Evolutionary conservation across 495 filamentous ascomycete genomes (phyloP).

Genomic region (Neurospora discreta): DNA sequence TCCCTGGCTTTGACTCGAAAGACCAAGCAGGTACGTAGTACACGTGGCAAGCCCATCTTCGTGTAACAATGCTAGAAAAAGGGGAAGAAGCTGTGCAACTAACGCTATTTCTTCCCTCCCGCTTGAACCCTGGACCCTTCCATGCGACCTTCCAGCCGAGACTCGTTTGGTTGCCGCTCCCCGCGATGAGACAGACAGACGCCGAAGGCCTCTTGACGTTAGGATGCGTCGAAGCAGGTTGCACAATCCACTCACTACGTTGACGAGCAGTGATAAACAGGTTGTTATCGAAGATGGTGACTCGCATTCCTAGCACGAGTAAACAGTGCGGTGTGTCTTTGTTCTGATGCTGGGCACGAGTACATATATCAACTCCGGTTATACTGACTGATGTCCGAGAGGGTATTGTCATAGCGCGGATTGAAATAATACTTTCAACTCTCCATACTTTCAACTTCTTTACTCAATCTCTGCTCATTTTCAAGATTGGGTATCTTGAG

Average conservation of each 20-base stretch:
- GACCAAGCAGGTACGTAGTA: background rate
- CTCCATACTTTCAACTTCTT: background rate
- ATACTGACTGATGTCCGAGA: background rate
- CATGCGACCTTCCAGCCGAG: background rate
- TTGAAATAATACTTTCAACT: background rate
- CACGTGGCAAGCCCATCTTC: background rate
- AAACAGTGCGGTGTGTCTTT: background rate
- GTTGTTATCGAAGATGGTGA: background rate
- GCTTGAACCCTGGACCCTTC: background rate
- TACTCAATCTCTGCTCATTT: background rate
- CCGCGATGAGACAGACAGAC: background rate
- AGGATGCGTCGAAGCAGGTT: background rate
- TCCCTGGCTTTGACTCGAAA: background rate
- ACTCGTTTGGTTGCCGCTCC: background rate
- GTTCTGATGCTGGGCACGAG: background rate
- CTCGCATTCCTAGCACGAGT: background rate
- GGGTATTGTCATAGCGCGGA: background rate
- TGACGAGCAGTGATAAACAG: background rate
- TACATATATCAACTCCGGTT: background rate
- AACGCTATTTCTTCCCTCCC: background rate
- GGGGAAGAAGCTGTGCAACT: background rate
- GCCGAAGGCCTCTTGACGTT: background rate
- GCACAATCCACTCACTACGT: background rate
- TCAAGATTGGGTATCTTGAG: background rate
- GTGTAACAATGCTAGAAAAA: background rate